Conservation (phyloP, 2,329 filamentous ascomycete genomes). For the Alternaria sp. region DNA sequence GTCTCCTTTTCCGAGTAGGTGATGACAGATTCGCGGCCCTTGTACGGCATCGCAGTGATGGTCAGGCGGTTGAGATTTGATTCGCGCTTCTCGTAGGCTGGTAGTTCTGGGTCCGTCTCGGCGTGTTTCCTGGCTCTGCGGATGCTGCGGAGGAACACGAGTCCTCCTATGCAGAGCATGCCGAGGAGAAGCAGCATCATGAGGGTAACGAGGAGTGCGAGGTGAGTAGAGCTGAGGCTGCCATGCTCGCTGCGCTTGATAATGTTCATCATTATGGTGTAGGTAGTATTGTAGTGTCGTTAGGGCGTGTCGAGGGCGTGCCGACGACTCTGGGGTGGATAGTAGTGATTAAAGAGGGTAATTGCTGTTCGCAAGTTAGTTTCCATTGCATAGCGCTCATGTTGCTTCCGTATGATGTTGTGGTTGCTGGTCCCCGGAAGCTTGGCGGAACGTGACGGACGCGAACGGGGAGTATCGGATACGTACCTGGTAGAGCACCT, state of each 20-base stretch:
- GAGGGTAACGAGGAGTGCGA: conserved; percentile 81
- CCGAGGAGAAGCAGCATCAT: conserved; percentile 79
- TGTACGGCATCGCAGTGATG: conserved; percentile 55
- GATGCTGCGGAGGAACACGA: conserved; percentile 77
- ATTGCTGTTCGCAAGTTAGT: conserved; percentile 39
- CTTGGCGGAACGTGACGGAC: conserved; percentile 32
- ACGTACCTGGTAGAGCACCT: conserved; percentile 42
- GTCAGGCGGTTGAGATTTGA: conserved; percentile 66
- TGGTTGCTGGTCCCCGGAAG: conserved; percentile 16
- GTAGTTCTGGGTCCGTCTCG: conserved; percentile 63
- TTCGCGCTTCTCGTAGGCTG: conserved; percentile 70
- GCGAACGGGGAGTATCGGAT: conserved; percentile 26
- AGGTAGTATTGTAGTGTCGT: conserved; percentile 27
- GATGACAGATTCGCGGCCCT: conserved; percentile 72
- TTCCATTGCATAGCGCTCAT: conserved; percentile 8
- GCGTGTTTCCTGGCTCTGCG: conserved; percentile 59
- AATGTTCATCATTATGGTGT: conserved; percentile 54
- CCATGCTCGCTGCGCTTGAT: conserved; percentile 59
- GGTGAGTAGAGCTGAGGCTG: conserved; percentile 67
- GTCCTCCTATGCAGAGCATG: conserved; percentile 70
- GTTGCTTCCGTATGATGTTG: conserved; percentile 24
- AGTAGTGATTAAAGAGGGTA: conserved; percentile 41
- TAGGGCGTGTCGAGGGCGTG: conserved; percentile 35
- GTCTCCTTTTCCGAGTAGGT: conserved; percentile 82
- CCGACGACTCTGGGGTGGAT: conserved; percentile 22